Base-by-base conservation (phyloP, 345 rosid genomes). In the Excoecaria cochinchinensis region DNA sequence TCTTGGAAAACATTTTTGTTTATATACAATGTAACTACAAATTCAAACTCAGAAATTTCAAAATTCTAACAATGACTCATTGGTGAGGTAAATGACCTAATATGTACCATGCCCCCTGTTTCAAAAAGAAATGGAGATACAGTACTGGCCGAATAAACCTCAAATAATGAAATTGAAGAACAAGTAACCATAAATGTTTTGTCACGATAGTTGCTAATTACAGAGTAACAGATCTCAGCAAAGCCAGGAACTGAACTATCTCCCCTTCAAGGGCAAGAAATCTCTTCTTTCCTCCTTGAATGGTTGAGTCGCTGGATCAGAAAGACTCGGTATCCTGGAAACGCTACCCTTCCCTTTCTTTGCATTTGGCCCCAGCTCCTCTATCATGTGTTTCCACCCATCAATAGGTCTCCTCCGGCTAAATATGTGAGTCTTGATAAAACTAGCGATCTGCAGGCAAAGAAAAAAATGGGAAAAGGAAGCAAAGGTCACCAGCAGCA, bases 331-430 rank as follows among this genome's bases (percentile, higher is more conserved):
- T 39, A 90, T 74, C 82, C 99, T 93, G n/a, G 98, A 83, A 67
- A 88, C 90, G 64, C 98, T 90, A 8, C 99, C 98, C 79, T 91
- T 95, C 67, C 94, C 97, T 90, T 86, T 95, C 84, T 88, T 88
- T 38, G 99, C 96, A 87, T 95, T 95, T 40, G 99, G 99, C 74
- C 99, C 99, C 2, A 95, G 79, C 81, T 86, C 98, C 86, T 95
- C 99, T 57, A 95, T 91, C 99, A 93, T 93, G 77, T 88, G 90
- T 82, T 89, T 93, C 98, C 99, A 93, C 65, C 98, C 98, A 78
- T 95, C 98, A 8, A 91, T 84, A 4, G 99, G 98, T 84, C 99
- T 88, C 76, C 99, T 87, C 81, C 99, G 84, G 85, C 98, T 93
- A 79, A 90, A 93, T 86, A 95, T 91, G 78, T 90, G 99, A 46